A percentile compares a stretch with the other conserved stretches of the same genome.
Conservation (phyloP, 345 rosid genomes). For the Syzygium oleosum region DNA sequence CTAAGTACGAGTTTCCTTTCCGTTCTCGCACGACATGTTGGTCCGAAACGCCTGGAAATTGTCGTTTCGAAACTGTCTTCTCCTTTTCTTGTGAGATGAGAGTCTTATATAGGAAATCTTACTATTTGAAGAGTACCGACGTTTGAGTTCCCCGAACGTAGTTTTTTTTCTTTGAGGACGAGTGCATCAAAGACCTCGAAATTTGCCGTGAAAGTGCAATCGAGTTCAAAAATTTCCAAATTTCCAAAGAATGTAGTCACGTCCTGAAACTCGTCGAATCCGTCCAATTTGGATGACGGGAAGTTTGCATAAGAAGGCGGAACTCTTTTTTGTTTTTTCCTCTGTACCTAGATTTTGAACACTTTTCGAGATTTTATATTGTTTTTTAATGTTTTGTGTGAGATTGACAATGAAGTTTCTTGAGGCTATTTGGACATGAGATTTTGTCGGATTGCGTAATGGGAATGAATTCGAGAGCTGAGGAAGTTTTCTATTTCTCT, state of each 20-base stretch:
- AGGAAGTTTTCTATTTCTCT: not conserved
- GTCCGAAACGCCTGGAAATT: not conserved
- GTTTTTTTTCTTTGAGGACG: accelerated
- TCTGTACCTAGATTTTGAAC: not conserved
- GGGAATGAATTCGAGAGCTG: not conserved
- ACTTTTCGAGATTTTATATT: not conserved
- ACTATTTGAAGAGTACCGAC: not conserved
- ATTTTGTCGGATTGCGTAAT: not conserved
- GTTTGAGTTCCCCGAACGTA: accelerated
- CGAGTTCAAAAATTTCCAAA: too few relatives aligned
- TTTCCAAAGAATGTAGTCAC: too few relatives aligned
- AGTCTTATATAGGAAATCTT: not conserved
- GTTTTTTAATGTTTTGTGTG: not conserved
- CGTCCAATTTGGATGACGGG: accelerated
- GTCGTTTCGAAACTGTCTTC: not conserved
- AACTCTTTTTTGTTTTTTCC: not conserved
- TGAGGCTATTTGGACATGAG: not conserved
- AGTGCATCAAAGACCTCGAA: accelerated
- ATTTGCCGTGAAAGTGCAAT: accelerated
- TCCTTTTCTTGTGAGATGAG: not conserved
- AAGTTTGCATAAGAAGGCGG: not conserved
- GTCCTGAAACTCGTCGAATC: accelerated
- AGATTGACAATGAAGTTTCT: not conserved
- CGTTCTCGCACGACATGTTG: not conserved
- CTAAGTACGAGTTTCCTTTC: not conserved